Percentiles rank a stretch among this genome's conserved stretches.
phyloP scores from a whole-genome alignment of 2,329 filamentous ascomycete genomes.

The Neoarthrinium moseri region DNA sequence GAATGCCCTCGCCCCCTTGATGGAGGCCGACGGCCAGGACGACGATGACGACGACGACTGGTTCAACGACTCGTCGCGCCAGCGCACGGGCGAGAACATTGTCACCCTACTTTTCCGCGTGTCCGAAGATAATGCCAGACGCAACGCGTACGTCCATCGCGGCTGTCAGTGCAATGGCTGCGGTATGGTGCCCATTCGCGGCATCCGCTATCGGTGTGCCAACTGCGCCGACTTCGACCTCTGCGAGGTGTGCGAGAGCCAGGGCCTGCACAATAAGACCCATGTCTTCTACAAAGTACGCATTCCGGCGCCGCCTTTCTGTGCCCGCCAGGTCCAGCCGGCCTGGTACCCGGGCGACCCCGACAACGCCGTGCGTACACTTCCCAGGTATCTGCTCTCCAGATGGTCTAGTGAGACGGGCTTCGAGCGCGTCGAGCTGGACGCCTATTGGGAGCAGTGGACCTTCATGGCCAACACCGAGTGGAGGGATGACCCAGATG shows the following conservation, averaged over 20 bases:
- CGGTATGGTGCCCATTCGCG: conserved; percentile 82
- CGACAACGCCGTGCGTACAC: conserved; percentile 62
- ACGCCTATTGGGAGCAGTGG: conserved; percentile 96
- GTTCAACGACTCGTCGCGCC: conserved; percentile 48
- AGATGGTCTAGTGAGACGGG: conserved; percentile 70
- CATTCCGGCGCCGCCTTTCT: conserved; percentile 82
- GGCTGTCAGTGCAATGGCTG: conserved; percentile 92
- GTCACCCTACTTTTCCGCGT: conserved; percentile 87
- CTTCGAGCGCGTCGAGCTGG: conserved; percentile 83
- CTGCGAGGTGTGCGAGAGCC: conserved; percentile 87
- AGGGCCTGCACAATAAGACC: conserved; percentile 76
- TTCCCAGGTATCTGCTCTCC: conserved; percentile 67
- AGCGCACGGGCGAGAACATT: conserved; percentile 71
- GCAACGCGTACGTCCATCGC: conserved; percentile 87
- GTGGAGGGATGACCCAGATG: conserved; percentile 77
- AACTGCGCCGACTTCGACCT: conserved; percentile 97
- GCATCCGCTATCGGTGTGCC: conserved; percentile 88
- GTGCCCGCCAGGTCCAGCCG: conserved; percentile 75
- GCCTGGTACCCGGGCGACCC: conserved; percentile 90
- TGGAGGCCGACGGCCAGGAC: conserved; percentile 38
- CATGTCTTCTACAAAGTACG: conserved; percentile 97
- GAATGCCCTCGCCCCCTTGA: conserved; percentile 28
- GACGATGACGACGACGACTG: conserved; percentile 44
- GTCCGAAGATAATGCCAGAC: conserved; percentile 85
- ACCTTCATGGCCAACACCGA: conserved; percentile 87